A percentile compares a stretch with the other conserved stretches of the same genome.
These are phyloP conservation scores for Sabuloglossum arenarium DNA, from an alignment of 495 filamentous ascomycete species.

Conservation along the genomic window DNA sequence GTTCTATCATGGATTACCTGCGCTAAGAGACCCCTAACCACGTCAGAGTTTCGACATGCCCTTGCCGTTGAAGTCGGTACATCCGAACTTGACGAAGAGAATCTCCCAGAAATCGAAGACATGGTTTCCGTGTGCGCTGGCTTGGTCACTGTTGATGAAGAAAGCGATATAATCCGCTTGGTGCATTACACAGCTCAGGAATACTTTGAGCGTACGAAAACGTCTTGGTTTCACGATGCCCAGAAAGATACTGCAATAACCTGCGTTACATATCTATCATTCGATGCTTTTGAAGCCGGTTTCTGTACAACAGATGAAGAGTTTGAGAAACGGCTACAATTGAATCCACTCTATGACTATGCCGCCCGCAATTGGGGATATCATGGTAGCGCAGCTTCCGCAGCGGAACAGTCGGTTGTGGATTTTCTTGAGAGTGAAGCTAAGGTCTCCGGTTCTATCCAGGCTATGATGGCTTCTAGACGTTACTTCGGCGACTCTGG, in stretches of 20 bases:
- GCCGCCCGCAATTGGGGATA: slow-evolving; percentile 23
- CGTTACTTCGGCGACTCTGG: not conserved
- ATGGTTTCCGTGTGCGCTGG: slow-evolving; percentile 29
- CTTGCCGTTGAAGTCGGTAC: slow-evolving; percentile 19
- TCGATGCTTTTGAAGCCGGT: slow-evolving; percentile 14
- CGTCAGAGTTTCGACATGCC: slow-evolving; percentile 25
- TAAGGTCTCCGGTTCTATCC: not conserved
- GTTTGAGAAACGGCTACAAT: slow-evolving; percentile 11
- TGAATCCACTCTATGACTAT: slow-evolving; percentile 22
- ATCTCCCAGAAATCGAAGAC: slow-evolving; percentile 18
- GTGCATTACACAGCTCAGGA: slow-evolving; percentile 34
- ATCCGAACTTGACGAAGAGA: slow-evolving; percentile 20
- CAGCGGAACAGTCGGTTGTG: not conserved
- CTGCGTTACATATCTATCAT: slow-evolving; percentile 27
- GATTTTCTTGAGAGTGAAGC: not conserved
- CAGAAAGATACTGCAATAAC: slow-evolving; percentile 15
- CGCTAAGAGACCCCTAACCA: slow-evolving; percentile 20
- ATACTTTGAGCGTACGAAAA: slow-evolving; percentile 23
- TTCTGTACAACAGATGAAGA: slow-evolving; percentile 12
- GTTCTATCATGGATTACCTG: slow-evolving; percentile 26
- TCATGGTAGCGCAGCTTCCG: slow-evolving; percentile 12
- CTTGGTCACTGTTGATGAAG: slow-evolving; percentile 26
- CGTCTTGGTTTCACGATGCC: slow-evolving; percentile 18
- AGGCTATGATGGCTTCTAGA: not conserved
- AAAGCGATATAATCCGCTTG: slow-evolving; percentile 26